Evolutionary conservation across 495 filamentous ascomycete species (phyloP), one percentile per base, ranked within the genome.

Genomic region (Neurospora discreta): DNA sequence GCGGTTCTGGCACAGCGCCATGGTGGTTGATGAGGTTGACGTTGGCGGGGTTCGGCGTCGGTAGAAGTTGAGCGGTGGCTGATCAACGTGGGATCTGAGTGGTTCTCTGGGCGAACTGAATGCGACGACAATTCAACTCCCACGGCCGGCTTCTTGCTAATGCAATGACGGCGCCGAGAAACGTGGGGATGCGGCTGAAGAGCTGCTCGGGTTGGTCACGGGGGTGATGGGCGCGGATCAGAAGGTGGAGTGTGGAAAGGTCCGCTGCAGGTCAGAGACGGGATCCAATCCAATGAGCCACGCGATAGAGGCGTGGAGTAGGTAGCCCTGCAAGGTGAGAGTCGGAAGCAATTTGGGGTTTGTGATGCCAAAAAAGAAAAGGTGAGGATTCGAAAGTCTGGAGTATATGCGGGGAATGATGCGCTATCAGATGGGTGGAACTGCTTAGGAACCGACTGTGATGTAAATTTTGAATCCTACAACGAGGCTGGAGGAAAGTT

Each of bases 1-100:
- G 41, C 95, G 89, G 79, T 95, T 96, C 77, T 90, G 87, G 79
- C 93, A 96, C 36, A 98, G 89, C 68, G 94, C 90, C 94, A 98
- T 98, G 38, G 41, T 74, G 71, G 68, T 41, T 41, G 43, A 23
- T 30, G n/a, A 40, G 30, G 11, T 38, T n/a, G 67, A 30, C 23
- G 67, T 70, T 67, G 72, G 43, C 33, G 46, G 74, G 75, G 68
- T 44, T 18, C 3, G 68, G 36, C 7, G 71, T 15, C 69, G 70
- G 46, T 52, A 5, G 7, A 65, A 71, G 68, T 75, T 74, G 73
- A 74, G 69, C 70, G 67, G 75, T 70, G 71, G 71, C 39, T 75
- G 67, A 71, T 41, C 52, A 65, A 65, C 52, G 52, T 36, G 15
- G 52, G 23, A 58, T 30, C 13, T 23, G 44, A 16, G 11, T 65